phyloP scores from a whole-genome alignment of 345 rosid genomes.

The Fremontodendron californicum region DNA sequence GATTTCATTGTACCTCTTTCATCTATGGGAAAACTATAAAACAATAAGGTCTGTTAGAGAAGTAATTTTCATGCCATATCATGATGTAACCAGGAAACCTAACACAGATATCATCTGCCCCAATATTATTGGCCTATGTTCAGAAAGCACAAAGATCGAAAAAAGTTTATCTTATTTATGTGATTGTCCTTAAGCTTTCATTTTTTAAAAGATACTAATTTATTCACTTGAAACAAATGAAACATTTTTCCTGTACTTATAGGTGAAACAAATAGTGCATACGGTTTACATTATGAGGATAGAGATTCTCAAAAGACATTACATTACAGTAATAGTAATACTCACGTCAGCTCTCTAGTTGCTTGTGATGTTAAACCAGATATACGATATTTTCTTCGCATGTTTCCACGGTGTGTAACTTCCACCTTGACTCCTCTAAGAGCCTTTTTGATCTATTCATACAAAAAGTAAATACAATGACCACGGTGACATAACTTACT shows the following conservation, averaged over 20 bases:
- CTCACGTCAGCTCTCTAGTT: slow-evolving; percentile 86
- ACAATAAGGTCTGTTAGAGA: slow-evolving; percentile 3
- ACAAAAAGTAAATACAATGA: not conserved
- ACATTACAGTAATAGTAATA: slow-evolving; percentile 1
- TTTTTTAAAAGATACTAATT: not conserved
- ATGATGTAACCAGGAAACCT: not conserved
- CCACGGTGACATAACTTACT: not conserved
- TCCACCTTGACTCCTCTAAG: slow-evolving; percentile 91
- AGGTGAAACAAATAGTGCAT: not conserved
- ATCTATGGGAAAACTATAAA: slow-evolving; percentile 73
- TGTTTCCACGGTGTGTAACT: slow-evolving; percentile 91
- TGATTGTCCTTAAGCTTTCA: not conserved
- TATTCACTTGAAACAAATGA: not conserved
- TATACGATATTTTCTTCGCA: slow-evolving; percentile 92
- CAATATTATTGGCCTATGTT: not conserved
- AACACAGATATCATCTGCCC: not conserved
- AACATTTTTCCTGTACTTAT: not conserved
- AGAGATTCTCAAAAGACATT: not conserved
- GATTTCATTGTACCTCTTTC: slow-evolving; percentile 85
- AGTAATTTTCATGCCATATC: not conserved
- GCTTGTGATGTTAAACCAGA: slow-evolving; percentile 88
- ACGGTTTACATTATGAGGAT: not conserved
- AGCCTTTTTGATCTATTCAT: slow-evolving; percentile 75
- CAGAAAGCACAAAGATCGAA: not conserved
- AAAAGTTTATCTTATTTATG: not conserved